Conservation (phyloP, 305 asterid species). For the Solanum chacoense region DNA sequence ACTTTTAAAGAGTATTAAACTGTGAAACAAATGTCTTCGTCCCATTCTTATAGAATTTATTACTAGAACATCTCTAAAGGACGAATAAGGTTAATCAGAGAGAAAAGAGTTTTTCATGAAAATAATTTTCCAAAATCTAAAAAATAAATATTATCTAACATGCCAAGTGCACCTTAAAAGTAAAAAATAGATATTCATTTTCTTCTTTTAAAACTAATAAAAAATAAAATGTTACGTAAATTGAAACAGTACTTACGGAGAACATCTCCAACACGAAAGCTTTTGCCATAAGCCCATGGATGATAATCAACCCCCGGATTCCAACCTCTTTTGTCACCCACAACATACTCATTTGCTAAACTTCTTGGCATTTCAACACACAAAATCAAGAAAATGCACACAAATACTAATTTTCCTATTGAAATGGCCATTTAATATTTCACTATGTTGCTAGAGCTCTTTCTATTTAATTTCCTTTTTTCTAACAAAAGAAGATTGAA, state of each 20-base stretch:
- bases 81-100: background rate
- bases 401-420: background rate
- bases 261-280: background rate
- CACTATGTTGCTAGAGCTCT: background rate
- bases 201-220: background rate
- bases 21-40: background rate
- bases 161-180: background rate
- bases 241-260: background rate
- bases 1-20: background rate
- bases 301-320: background rate
- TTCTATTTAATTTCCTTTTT: background rate
- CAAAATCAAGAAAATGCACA: background rate
- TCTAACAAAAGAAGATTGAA: background rate
- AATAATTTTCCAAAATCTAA: background rate
- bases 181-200: background rate
- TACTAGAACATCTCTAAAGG: background rate
- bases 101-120: background rate
- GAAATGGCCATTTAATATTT: background rate
- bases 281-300: constrained; percentile 1
- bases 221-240: background rate
- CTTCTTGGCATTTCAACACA: background rate
- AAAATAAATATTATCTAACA: background rate
- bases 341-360: background rate
- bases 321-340: background rate
- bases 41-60: background rate